Evolutionary conservation across 2,329 filamentous ascomycete genomes (phyloP).

Genomic region (Botrytis squamosa): DNA sequence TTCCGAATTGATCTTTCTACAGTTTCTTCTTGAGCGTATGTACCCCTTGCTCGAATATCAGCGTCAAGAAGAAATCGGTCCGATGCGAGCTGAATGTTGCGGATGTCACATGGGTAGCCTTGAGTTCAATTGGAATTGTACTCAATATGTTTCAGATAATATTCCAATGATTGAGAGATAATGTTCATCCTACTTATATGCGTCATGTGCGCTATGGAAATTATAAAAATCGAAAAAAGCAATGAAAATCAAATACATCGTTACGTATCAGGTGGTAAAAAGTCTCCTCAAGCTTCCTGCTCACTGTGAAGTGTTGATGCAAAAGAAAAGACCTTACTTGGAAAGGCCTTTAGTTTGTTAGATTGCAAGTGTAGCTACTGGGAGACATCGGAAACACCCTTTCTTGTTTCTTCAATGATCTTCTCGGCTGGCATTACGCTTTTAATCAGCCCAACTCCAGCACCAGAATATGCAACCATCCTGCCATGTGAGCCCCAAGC

Average conservation of each 20-base stretch:
- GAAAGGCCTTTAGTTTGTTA: not conserved
- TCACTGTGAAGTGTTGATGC: not conserved
- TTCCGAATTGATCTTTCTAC: not conserved
- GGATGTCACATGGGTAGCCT: not conserved
- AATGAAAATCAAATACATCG: not conserved
- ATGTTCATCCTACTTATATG: fast-evolving
- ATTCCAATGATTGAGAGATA: too few species aligned
- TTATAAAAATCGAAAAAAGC: not conserved
- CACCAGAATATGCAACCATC: conserved; percentile 62
- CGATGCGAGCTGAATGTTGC: not conserved
- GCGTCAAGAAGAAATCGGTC: not conserved
- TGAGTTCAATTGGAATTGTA: not conserved
- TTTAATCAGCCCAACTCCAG: conserved; percentile 58
- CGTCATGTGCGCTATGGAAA: not conserved
- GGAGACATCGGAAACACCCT: not conserved
- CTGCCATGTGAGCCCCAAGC: conserved; percentile 53
- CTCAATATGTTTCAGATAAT: not conserved
- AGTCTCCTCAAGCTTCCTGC: not conserved
- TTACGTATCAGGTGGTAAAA: not conserved
- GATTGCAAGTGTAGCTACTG: not conserved
- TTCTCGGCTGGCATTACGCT: conserved; percentile 49
- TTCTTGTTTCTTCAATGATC: conserved; percentile 44
- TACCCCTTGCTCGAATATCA: too few species aligned
- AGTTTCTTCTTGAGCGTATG: fast-evolving
- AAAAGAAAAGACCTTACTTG: too few species aligned